Evolutionary conservation across 352 stramenopile species (phyloP).

Genomic region (Phytophthora syringae): DNA sequence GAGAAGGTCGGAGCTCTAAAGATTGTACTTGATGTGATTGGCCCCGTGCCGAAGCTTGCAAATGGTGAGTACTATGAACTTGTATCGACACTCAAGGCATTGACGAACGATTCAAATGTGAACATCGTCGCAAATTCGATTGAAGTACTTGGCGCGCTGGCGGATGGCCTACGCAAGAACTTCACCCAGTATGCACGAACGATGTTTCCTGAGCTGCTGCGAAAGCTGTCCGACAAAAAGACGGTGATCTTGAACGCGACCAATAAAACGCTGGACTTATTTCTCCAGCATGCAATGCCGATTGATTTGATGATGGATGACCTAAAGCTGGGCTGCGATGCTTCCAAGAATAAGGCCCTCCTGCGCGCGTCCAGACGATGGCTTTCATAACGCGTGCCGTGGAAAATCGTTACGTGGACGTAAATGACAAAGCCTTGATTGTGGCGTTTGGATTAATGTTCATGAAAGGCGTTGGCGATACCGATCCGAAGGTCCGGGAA

Average conservation of each 20-base stretch:
- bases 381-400: constrained; percentile 72
- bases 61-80: constrained; percentile 90
- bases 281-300: constrained; percentile 81
- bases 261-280: constrained; percentile 86
- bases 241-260: constrained; percentile 79
- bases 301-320: constrained; percentile 92
- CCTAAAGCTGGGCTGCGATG: constrained; percentile 70
- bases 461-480: constrained; percentile 69
- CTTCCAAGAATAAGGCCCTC: constrained; percentile 86
- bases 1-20: constrained; percentile 88
- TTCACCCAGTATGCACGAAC: constrained; percentile 79
- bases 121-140: constrained; percentile 89
- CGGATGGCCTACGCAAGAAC: constrained; percentile 82
- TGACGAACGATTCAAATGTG: constrained; percentile 87
- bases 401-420: constrained; percentile 72
- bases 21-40: constrained; percentile 86
- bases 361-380: constrained; percentile 79
- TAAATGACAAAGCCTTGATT: constrained; percentile 68
- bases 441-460: constrained; percentile 72
- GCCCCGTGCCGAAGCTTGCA: constrained; percentile 83
- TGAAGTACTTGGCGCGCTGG: constrained; percentile 79
- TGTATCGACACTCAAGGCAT: constrained; percentile 80
- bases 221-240: constrained; percentile 91
- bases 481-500: constrained; percentile 83
- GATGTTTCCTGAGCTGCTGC: constrained; percentile 82